Conservation (phyloP, 164 flowering plant genomes). For the Tinospora cordifolia region DNA sequence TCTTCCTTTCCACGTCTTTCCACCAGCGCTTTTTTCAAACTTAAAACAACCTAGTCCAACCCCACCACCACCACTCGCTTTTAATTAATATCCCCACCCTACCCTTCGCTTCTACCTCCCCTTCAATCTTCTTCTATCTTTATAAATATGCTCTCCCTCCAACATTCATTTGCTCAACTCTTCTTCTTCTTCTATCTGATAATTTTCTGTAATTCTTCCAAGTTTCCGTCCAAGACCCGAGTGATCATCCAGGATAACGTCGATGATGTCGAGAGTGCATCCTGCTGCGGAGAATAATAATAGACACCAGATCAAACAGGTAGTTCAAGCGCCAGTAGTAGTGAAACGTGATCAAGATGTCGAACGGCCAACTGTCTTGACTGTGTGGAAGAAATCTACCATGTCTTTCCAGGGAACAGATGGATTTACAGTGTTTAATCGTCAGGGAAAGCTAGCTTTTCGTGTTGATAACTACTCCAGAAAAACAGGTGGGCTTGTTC, state of each 20-base stretch:
- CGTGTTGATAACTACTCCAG: conserved; percentile 60
- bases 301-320: not conserved
- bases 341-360: not conserved
- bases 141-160: no score
- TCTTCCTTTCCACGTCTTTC: conserved; percentile 25
- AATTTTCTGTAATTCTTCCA: no score
- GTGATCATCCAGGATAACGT: no score
- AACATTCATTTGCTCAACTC: no score
- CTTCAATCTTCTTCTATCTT: not conserved
- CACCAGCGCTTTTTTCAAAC: not conserved
- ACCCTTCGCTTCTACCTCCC: conserved; percentile 2
- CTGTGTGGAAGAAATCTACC: conserved; percentile 69
- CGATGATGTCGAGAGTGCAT: conserved; percentile 31
- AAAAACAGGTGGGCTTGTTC: conserved; percentile 35
- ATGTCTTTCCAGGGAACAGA: conserved; percentile 62
- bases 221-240: no score
- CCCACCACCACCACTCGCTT: not conserved
- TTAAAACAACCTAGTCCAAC: conserved; percentile 8
- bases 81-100: not conserved
- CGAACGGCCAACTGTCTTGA: conserved; percentile 22
- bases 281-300: conserved; percentile 24
- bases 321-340: not conserved
- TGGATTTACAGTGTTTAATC: conserved; percentile 55
- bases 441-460: conserved; percentile 37
- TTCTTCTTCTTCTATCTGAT: not conserved